Evolutionary conservation across 768 basidiomycete species (phyloP).

Genomic region (Tremella fuciformis): DNA sequence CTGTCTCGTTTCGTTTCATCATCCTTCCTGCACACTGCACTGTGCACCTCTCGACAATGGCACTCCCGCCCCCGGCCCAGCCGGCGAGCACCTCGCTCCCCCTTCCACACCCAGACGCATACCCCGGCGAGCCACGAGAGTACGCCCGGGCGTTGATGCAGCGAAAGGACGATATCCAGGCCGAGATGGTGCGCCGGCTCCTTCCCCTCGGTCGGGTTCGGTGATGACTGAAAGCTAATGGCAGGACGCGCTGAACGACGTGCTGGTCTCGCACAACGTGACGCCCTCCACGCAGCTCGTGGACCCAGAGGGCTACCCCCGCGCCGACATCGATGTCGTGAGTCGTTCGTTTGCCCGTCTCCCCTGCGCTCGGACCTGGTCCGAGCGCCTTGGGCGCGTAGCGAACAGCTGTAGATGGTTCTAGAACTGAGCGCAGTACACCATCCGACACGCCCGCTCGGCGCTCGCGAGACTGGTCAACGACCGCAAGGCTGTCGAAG

Average conservation of each 20-base stretch:
- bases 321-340: slow-evolving; percentile 73
- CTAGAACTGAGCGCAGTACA: slow-evolving; percentile 30
- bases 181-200: slow-evolving; percentile 64
- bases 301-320: slow-evolving; percentile 83
- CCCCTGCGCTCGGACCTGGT: too few species aligned
- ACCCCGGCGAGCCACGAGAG: slow-evolving; percentile 40
- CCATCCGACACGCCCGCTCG: slow-evolving; percentile 57
- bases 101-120: slow-evolving; percentile 40
- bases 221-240: slow-evolving; percentile 57
- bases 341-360: slow-evolving; percentile 37
- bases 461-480: slow-evolving; percentile 78
- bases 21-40: background rate
- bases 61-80: slow-evolving; percentile 18
- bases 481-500: slow-evolving; percentile 66
- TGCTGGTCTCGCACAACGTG: slow-evolving; percentile 35
- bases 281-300: slow-evolving; percentile 65
- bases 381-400: too few species aligned
- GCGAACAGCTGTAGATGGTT: too few species aligned
- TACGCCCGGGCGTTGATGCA: slow-evolving; percentile 64
- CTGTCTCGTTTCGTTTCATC: background rate
- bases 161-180: slow-evolving; percentile 69
- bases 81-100: slow-evolving; percentile 24
- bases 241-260: slow-evolving; percentile 36
- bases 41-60: slow-evolving; percentile 12
- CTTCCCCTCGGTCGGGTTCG: slow-evolving; percentile 58